Conservation (phyloP, 495 filamentous ascomycete species). For the Hypoxylon lienhwacheense region DNA sequence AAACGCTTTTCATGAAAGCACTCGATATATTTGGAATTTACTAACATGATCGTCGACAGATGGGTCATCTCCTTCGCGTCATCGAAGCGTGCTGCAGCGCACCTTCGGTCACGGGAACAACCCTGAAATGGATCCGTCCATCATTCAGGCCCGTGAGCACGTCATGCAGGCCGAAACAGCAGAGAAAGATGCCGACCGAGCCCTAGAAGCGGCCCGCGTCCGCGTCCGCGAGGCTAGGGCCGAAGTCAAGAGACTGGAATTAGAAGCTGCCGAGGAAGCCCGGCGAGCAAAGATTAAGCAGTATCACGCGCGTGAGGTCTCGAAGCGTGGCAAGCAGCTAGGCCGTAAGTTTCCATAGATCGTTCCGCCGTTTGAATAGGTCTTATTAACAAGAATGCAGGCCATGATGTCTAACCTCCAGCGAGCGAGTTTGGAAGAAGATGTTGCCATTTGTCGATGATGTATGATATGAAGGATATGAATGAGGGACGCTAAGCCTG, state of each 20-base stretch:
- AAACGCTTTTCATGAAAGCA: slow-evolving; percentile 14
- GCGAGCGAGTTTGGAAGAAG: no score
- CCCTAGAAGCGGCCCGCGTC: slow-evolving; percentile 56
- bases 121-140: slow-evolving; percentile 58
- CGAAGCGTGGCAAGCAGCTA: slow-evolving; percentile 65
- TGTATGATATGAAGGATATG: no score
- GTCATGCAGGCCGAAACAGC: slow-evolving; percentile 61
- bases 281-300: slow-evolving; percentile 66
- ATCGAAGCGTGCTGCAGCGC: slow-evolving; percentile 44
- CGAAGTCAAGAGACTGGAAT: slow-evolving; percentile 63
- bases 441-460: no score
- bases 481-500: no score
- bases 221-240: slow-evolving; percentile 63
- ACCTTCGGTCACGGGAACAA: slow-evolving; percentile 50
- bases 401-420: slow-evolving; percentile 15
- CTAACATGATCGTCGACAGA: slow-evolving; percentile 12
- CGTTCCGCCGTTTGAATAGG: not conserved
- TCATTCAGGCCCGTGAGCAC: slow-evolving; percentile 58
- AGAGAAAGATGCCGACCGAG: slow-evolving; percentile 64
- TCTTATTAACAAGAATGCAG: slow-evolving; percentile 6
- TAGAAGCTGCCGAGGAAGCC: slow-evolving; percentile 64
- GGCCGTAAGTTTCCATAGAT: slow-evolving; percentile 54
- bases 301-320: slow-evolving; percentile 61
- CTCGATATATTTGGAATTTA: no score
- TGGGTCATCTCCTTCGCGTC: slow-evolving; percentile 30